phyloP scores from a whole-genome alignment of 2,329 filamentous ascomycete species.

The Colletotrichum musicola region DNA sequence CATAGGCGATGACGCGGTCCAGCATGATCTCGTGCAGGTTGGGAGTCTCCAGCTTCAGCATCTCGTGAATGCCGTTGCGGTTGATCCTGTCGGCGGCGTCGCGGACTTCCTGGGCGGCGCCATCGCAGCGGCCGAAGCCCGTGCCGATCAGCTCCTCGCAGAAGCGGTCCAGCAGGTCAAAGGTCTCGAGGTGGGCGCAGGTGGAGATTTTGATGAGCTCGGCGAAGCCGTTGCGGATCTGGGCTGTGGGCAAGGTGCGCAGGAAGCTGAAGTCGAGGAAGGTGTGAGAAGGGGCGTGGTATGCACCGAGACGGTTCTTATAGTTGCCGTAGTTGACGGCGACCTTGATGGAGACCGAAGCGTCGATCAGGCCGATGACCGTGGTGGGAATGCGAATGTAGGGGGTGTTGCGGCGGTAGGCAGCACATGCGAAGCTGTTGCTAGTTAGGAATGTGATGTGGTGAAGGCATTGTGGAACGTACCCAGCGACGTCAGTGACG shows the following conservation, averaged over 20 bases:
- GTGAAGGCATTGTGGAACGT: slow-evolving; percentile 51
- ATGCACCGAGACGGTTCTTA: slow-evolving; percentile 80
- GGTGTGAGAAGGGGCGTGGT: slow-evolving; percentile 78
- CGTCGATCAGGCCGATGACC: slow-evolving; percentile 81
- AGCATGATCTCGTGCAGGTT: slow-evolving; percentile 81
- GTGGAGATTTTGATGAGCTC: slow-evolving; percentile 83
- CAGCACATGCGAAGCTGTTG: slow-evolving; percentile 74
- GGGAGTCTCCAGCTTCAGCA: slow-evolving; percentile 79
- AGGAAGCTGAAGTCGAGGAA: slow-evolving; percentile 81
- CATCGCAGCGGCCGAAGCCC: slow-evolving; percentile 73
- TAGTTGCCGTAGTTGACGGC: slow-evolving; percentile 82
- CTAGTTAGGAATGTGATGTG: slow-evolving; percentile 20
- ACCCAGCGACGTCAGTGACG: slow-evolving; percentile 80
- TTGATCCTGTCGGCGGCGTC: slow-evolving; percentile 76
- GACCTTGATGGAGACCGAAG: slow-evolving; percentile 82
- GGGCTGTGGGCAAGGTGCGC: slow-evolving; percentile 74
- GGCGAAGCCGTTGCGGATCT: slow-evolving; percentile 80
- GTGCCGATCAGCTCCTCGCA: slow-evolving; percentile 76
- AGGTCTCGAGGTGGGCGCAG: slow-evolving; percentile 75
- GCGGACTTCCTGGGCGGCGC: slow-evolving; percentile 66
- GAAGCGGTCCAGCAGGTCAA: slow-evolving; percentile 76
- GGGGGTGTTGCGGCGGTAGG: slow-evolving; percentile 79
- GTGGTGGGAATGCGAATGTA: slow-evolving; percentile 81
- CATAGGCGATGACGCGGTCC: slow-evolving; percentile 80
- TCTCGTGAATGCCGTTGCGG: slow-evolving; percentile 76